These are phyloP conservation scores for Tetrapisispora pingtungensis DNA, from an alignment of 805 yeast species.

Conservation along the genomic window DNA sequence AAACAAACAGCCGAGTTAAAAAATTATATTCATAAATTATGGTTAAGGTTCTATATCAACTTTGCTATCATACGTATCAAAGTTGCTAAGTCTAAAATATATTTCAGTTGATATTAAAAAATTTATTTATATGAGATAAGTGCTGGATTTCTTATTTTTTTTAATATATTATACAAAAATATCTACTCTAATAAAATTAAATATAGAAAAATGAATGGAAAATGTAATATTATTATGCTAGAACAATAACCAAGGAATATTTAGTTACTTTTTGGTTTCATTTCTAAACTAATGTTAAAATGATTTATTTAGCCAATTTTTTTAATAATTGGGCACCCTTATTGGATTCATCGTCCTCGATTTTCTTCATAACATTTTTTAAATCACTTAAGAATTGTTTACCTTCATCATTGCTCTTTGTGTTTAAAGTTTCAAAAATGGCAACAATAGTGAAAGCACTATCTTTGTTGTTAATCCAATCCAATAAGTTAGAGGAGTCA, in stretches of 20 bases:
- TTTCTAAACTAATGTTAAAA: neutral
- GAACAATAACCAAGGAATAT: neutral
- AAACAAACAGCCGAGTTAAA: too few relatives aligned
- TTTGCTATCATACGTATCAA: too few relatives aligned
- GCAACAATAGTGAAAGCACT: constrained; percentile 80
- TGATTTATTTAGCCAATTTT: constrained; percentile 27
- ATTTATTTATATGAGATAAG: too few relatives aligned
- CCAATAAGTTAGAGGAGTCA: constrained; percentile 38
- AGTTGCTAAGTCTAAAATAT: too few relatives aligned
- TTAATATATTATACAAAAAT: neutral
- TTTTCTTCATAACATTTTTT: constrained; percentile 38
- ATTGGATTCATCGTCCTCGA: constrained; percentile 32
- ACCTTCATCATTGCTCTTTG: constrained; percentile 34
- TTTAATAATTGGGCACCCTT: constrained; percentile 54
- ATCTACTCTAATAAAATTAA: neutral
- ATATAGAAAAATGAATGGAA: neutral
- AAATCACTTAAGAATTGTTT: constrained; percentile 44
- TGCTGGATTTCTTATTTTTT: too few relatives aligned
- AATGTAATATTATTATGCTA: neutral
- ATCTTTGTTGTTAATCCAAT: constrained; percentile 59
- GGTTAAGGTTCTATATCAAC: too few relatives aligned
- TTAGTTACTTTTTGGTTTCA: neutral
- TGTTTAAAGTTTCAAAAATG: constrained; percentile 52
- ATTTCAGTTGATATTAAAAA: too few relatives aligned
- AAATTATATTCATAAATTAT: too few relatives aligned